phyloP scores from a whole-genome alignment of 2,329 filamentous ascomycete genomes.

The Colletotrichum musae region DNA sequence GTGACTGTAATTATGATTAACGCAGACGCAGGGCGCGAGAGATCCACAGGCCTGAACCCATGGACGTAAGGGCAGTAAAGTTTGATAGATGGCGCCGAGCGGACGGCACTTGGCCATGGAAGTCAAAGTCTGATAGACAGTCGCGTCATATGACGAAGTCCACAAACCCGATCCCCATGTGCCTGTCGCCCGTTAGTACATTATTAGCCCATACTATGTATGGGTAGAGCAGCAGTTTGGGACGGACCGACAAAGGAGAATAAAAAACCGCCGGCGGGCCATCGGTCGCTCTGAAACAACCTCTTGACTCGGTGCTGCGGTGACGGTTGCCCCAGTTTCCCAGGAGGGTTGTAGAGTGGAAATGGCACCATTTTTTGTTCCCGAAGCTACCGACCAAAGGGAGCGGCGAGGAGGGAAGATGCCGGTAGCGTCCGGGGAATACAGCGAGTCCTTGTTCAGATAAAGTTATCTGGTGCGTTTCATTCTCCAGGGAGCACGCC shows the following conservation, averaged over 20 bases:
- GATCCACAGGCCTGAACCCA: constrained; percentile 18
- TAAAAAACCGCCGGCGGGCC: constrained; percentile 1
- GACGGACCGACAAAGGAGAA: constrained; percentile 15
- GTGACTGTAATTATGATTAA: background rate
- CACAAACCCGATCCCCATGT: background rate
- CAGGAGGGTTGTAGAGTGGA: constrained; percentile 8
- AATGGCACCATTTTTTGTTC: constrained; percentile 33
- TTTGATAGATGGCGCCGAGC: background rate
- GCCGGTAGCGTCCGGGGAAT: constrained; percentile 33
- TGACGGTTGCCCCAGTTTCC: background rate
- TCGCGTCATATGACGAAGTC: constrained; percentile 13
- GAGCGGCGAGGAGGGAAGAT: constrained; percentile 18
- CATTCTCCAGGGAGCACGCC: constrained; percentile 23
- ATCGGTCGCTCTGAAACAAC: constrained; percentile 26
- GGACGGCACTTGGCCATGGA: background rate
- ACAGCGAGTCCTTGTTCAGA: constrained; percentile 34
- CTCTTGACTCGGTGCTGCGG: constrained; percentile 32
- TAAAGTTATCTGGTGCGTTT: constrained; percentile 39
- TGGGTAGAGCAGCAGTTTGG: background rate
- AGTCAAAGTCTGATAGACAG: constrained; percentile 4
- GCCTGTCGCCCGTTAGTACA: background rate
- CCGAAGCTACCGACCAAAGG: constrained; percentile 30
- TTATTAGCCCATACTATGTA: background rate
- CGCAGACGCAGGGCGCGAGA: constrained; percentile 8
- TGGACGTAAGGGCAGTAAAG: constrained; percentile 5